Conservation (phyloP, 2,329 filamentous ascomycete species). For the Colletotrichum siamense region DNA sequence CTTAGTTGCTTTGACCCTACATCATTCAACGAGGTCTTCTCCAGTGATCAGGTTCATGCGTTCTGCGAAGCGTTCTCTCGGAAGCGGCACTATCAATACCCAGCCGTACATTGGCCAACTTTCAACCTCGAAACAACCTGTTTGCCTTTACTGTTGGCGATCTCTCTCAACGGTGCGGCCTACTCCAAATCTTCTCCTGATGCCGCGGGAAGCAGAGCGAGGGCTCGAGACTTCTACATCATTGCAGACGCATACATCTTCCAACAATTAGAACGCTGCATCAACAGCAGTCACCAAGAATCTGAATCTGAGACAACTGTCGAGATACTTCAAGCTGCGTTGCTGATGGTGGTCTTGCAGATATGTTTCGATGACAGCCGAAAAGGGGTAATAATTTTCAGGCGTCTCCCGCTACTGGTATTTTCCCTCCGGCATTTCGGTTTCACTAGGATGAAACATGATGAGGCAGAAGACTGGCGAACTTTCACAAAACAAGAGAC, state of each 20-base stretch:
- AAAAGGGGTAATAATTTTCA: neutral
- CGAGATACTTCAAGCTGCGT: neutral
- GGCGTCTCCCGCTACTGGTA: neutral
- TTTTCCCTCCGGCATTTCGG: neutral
- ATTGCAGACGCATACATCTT: neutral
- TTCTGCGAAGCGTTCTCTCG: neutral
- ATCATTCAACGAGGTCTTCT: neutral
- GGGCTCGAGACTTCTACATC: neutral
- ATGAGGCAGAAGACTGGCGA: rapidly evolving
- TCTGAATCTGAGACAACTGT: rapidly evolving
- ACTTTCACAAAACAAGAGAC: neutral
- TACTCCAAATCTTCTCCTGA: neutral
- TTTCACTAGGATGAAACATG: neutral
- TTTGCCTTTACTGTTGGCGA: neutral
- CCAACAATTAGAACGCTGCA: neutral
- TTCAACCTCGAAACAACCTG: neutral
- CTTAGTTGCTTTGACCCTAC: rapidly evolving
- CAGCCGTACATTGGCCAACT: neutral
- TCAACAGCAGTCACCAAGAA: rapidly evolving
- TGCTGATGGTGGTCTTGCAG: neutral
- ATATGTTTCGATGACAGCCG: neutral
- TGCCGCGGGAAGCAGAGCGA: rapidly evolving
- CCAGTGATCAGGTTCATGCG: neutral
- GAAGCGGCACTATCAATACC: neutral
- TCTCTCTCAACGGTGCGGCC: neutral